Percentiles rank a stretch among this genome's conserved stretches.
These are phyloP conservation scores for Apiospora saccharicola DNA, from an alignment of 2,329 filamentous ascomycete genomes.

Conservation along the genomic window DNA sequence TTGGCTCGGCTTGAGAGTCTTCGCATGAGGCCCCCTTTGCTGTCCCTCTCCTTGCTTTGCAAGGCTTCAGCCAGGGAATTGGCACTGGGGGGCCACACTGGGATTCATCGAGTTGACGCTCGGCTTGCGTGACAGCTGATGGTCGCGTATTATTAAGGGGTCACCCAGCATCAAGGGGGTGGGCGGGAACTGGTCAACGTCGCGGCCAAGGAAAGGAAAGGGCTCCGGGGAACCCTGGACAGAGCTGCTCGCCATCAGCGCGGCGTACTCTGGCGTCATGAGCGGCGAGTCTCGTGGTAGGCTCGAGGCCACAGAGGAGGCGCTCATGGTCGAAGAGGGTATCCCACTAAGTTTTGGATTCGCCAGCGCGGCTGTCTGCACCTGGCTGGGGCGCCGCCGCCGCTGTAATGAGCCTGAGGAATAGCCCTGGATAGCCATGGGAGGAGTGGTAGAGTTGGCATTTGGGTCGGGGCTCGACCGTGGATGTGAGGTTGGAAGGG, in stretches of 20 bases:
- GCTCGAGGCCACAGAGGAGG: conserved; percentile 63
- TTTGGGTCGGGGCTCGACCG: conserved; percentile 40
- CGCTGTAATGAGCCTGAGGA: conserved; percentile 49
- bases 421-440: conserved; percentile 52
- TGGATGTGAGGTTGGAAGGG: conserved; percentile 42
- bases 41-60: conserved; percentile 40
- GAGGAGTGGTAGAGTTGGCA: conserved; percentile 43
- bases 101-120: conserved; percentile 71
- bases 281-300: conserved; percentile 64
- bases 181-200: conserved; percentile 59
- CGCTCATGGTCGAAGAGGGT: conserved; percentile 62
- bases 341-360: conserved; percentile 49
- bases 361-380: conserved; percentile 54
- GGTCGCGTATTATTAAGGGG: conserved; percentile 76
- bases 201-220: conserved; percentile 54
- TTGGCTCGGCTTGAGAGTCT: conserved; percentile 84
- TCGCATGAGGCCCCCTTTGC: conserved; percentile 72
- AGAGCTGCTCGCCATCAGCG: conserved; percentile 67
- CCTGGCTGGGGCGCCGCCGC: conserved; percentile 54
- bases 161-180: conserved; percentile 76
- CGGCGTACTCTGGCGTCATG: conserved; percentile 61
- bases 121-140: conserved; percentile 67
- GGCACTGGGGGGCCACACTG: conserved; percentile 61
- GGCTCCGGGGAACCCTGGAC: conserved; percentile 73
- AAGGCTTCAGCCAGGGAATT: conserved; percentile 60